These are phyloP conservation scores for Prunus davidiana DNA, from an alignment of 306 rosid genomes.

Conservation along the genomic window DNA sequence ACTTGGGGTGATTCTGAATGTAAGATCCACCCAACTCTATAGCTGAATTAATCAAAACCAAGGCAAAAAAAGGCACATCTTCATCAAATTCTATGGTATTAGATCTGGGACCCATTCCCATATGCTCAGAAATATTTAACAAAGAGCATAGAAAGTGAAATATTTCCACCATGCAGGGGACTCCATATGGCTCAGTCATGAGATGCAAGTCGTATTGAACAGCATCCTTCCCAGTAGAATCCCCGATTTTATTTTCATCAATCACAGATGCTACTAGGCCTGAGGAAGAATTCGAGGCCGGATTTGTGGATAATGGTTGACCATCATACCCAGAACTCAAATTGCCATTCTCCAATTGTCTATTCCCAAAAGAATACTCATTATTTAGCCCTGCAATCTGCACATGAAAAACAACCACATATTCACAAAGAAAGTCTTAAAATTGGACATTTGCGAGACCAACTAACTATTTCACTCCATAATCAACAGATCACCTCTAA, in stretches of 20 bases:
- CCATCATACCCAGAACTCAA: constrained; percentile 60
- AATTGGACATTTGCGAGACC: not conserved
- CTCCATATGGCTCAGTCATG: constrained; percentile 92
- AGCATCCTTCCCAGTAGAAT: constrained; percentile 53
- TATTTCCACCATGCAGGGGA: constrained; percentile 98
- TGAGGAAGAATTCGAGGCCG: constrained; percentile 43
- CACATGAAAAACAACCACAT: constrained; percentile 28
- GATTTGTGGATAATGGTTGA: constrained; percentile 49
- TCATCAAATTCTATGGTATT: constrained; percentile 86
- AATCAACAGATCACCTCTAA: constrained; percentile 11
- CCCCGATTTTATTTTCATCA: constrained; percentile 53
- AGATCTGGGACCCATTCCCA: constrained; percentile 67
- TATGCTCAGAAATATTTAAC: constrained; percentile 74
- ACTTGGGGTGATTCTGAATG: constrained; percentile 72
- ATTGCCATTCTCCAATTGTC: constrained; percentile 79
- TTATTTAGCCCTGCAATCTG: constrained; percentile 61
- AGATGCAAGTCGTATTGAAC: constrained; percentile 68
- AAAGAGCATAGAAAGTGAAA: constrained; percentile 85
- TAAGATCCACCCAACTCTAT: constrained; percentile 93
- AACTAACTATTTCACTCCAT: constrained; percentile 3
- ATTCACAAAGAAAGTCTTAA: constrained; percentile 11
- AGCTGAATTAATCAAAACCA: constrained; percentile 82
- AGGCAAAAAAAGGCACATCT: constrained; percentile 91
- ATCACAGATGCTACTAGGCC: constrained; percentile 47
- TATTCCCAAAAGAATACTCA: constrained; percentile 65